A percentile compares a stretch with the other conserved stretches of the same genome.
Evolutionary conservation across 1,139 yeast species (phyloP).

Genomic region (Spencermartinsiella ligniputridi): DNA sequence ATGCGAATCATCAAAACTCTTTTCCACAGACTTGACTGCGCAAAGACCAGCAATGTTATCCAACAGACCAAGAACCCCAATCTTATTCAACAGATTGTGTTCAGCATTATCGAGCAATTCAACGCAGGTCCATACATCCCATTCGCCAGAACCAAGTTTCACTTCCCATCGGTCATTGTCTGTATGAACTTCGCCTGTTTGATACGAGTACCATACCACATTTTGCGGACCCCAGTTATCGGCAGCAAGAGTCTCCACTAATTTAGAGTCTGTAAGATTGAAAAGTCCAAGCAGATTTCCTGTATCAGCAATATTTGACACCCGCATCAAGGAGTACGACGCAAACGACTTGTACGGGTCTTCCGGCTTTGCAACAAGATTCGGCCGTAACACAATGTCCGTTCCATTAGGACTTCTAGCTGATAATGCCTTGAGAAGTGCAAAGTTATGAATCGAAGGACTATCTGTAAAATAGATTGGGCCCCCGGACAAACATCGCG

Average conservation of each 20-base stretch:
- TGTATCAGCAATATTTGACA: conserved; percentile 13
- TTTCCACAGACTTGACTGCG: conserved; percentile 11
- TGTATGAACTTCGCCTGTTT: conserved; percentile 15
- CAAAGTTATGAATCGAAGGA: conserved; percentile 20
- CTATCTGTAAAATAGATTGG: conserved; percentile 30
- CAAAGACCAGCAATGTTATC: conserved; percentile 22
- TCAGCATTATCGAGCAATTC: conserved; percentile 7
- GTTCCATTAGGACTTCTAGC: conserved; percentile 11
- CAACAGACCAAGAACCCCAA: conserved; percentile 24
- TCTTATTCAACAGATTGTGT: conserved; percentile 9
- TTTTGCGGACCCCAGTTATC: conserved; percentile 3
- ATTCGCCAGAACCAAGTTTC: conserved; percentile 17
- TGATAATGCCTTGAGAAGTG: conserved; percentile 18
- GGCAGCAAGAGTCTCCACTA: conserved; percentile 8
- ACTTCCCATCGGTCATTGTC: conserved; percentile 12
- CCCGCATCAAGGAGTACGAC: conserved; percentile 15
- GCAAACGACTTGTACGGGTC: conserved; percentile 22
- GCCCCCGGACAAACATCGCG: conserved; percentile 30
- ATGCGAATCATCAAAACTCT: conserved; percentile 2
- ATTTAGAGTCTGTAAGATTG: conserved; percentile 19
- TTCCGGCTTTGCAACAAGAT: conserved; percentile 19
- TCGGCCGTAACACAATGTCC: conserved; percentile 18
- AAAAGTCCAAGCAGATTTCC: conserved; percentile 20
- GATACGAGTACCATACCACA: conserved; percentile 18
- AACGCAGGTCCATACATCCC: conserved; percentile 23